Evolutionary conservation across 106 monocot species (phyloP).

Genomic region (Dendrobium catenatum): DNA sequence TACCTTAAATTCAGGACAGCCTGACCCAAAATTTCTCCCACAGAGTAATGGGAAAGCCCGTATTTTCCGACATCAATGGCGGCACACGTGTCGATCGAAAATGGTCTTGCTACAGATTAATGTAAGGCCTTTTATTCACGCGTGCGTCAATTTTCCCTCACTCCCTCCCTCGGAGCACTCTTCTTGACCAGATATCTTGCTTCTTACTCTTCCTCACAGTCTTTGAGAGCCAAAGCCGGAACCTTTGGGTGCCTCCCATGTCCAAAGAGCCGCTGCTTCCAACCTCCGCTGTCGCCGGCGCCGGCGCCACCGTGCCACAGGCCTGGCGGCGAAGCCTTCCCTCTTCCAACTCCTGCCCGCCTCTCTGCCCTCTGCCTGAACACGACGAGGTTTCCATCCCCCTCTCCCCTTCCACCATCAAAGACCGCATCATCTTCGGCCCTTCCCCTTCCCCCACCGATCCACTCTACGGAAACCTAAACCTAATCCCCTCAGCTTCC

Average conservation of each 20-base stretch:
- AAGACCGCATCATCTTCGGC: constrained; percentile 65
- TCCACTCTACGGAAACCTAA: constrained; percentile 5
- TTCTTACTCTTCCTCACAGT: background rate
- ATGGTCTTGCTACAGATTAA: too few species aligned
- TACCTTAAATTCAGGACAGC: too few species aligned
- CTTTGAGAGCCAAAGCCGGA: background rate
- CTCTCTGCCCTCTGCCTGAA: constrained; percentile 51
- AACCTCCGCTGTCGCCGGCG: background rate
- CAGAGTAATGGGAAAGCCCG: too few species aligned
- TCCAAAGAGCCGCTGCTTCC: constrained; percentile 5
- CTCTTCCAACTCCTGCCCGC: constrained; percentile 9
- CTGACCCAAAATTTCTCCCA: too few species aligned
- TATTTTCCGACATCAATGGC: too few species aligned
- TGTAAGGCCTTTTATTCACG: too few species aligned
- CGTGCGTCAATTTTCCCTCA: too few species aligned
- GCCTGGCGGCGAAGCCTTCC: background rate
- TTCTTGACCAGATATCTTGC: too few species aligned
- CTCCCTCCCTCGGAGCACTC: too few species aligned
- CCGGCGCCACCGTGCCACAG: background rate
- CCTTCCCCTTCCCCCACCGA: constrained; percentile 7
- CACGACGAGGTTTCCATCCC: constrained; percentile 32
- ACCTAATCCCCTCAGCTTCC: background rate
- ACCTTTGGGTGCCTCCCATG: constrained; percentile 1
- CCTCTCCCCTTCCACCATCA: constrained; percentile 24
- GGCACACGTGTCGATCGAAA: too few species aligned